A percentile compares a stretch with the other conserved stretches of the same genome.
Evolutionary conservation across 345 rosid genomes (phyloP).

Genomic region (Moricandia arvensis): DNA sequence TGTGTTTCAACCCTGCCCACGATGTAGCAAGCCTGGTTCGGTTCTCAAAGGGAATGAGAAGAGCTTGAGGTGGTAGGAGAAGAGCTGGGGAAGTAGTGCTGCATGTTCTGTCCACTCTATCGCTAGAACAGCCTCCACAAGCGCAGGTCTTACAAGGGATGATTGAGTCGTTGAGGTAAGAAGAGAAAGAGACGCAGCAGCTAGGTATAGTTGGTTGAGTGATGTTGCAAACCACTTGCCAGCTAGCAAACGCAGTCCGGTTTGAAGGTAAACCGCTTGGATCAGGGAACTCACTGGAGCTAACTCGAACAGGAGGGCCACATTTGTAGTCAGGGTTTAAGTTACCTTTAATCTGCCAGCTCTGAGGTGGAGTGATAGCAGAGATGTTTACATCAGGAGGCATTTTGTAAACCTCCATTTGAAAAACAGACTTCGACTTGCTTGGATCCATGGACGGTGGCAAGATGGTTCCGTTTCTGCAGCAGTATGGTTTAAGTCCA

Average conservation of each 20-base stretch:
- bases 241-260: conserved; percentile 70
- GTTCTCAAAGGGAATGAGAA: conserved; percentile 82
- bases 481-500: conserved; percentile 73
- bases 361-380: conserved; percentile 67
- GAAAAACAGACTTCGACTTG: conserved; percentile 75
- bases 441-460: conserved; percentile 79
- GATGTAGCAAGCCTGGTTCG: conserved; percentile 55
- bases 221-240: conserved; percentile 98
- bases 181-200: conserved; percentile 91
- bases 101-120: conserved; percentile 53
- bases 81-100: conserved; percentile 66
- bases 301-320: conserved; percentile 81
- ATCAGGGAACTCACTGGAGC: conserved; percentile 72
- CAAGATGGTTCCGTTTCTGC: conserved; percentile 86
- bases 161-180: conserved; percentile 84
- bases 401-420: conserved; percentile 89
- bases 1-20: conserved; percentile 71
- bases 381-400: conserved; percentile 83
- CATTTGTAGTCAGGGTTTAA: conserved; percentile 81
- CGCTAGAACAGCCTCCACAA: conserved; percentile 69
- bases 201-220: conserved; percentile 61
- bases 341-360: conserved; percentile 79
- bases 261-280: conserved; percentile 66
- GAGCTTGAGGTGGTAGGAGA: conserved; percentile 80
- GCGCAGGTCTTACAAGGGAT: conserved; percentile 88